Conservation (phyloP, 2,329 filamentous ascomycete genomes). For the Aspergillus hortae region DNA sequence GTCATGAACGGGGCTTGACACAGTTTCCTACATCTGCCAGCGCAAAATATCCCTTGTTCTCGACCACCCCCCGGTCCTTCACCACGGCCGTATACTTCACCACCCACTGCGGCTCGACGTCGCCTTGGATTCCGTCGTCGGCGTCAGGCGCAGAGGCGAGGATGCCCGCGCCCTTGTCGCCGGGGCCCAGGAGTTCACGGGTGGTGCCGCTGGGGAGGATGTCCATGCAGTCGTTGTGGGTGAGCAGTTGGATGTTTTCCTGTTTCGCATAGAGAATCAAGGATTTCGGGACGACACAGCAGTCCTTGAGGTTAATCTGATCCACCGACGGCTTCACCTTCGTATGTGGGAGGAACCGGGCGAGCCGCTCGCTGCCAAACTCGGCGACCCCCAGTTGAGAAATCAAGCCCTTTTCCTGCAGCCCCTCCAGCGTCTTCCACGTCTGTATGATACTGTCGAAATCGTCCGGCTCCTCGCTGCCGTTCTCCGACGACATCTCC, state of each 20-base stretch:
- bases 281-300: slow-evolving; percentile 90
- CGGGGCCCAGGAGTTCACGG: slow-evolving; percentile 74
- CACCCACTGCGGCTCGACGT: slow-evolving; percentile 88
- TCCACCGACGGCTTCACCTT: slow-evolving; percentile 75
- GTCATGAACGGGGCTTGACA: slow-evolving; percentile 28
- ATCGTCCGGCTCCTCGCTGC: slow-evolving; percentile 47
- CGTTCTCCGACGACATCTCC: slow-evolving; percentile 54
- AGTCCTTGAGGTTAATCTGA: slow-evolving; percentile 95
- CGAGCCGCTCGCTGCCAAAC: slow-evolving; percentile 80
- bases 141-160: slow-evolving; percentile 58
- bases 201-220: slow-evolving; percentile 83
- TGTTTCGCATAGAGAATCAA: slow-evolving; percentile 80
- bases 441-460: slow-evolving; percentile 65
- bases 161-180: slow-evolving; percentile 69
- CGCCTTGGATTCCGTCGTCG: slow-evolving; percentile 62
- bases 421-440: slow-evolving; percentile 64
- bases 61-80: slow-evolving; percentile 87
- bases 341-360: slow-evolving; percentile 70
- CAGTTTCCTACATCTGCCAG: slow-evolving; percentile 65
- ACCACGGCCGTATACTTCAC: slow-evolving; percentile 97
- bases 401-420: slow-evolving; percentile 69
- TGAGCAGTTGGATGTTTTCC: slow-evolving; percentile 79
- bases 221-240: slow-evolving; percentile 91
- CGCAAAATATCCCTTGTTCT: slow-evolving; percentile 98
- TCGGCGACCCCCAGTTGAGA: slow-evolving; percentile 80